Conservation (phyloP, 2,329 filamentous ascomycete species). For the Cadophora luteo-olivacea region DNA sequence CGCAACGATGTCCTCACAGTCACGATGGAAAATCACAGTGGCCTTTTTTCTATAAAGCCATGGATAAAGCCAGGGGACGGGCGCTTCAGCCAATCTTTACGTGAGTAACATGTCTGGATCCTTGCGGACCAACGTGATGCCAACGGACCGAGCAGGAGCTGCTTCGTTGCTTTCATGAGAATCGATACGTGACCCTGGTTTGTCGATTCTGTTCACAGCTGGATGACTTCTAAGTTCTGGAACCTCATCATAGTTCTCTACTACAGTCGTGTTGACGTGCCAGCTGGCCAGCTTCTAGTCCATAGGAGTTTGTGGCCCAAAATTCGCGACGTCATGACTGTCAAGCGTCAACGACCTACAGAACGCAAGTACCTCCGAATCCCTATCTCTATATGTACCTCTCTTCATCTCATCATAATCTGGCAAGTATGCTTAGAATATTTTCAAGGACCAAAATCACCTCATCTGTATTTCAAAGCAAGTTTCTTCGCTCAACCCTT, state of each 20-base stretch:
- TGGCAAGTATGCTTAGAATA: constrained; percentile 16
- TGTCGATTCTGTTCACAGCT: no score
- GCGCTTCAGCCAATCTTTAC: background rate
- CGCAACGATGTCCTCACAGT: background rate
- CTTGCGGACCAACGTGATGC: no score
- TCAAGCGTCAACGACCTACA: constrained; percentile 1
- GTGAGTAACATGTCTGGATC: no score
- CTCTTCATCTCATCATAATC: background rate
- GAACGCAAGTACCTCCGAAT: background rate
- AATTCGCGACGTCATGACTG: background rate
- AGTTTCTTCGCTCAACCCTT: constrained; percentile 24
- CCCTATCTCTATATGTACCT: background rate
- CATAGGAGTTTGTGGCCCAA: background rate
- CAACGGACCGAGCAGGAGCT: no score
- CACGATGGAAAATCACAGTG: background rate
- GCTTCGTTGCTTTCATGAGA: no score
- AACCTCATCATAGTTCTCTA: background rate
- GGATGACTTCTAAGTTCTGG: background rate
- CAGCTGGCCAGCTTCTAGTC: background rate
- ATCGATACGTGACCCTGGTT: no score
- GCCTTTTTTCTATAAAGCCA: background rate
- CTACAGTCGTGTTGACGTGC: background rate
- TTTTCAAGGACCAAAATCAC: constrained; percentile 14
- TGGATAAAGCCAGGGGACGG: background rate
- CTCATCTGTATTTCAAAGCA: constrained; percentile 10